Evolutionary conservation across 306 rosid species (phyloP).

Genomic region (Styphnolobium japonicum): DNA sequence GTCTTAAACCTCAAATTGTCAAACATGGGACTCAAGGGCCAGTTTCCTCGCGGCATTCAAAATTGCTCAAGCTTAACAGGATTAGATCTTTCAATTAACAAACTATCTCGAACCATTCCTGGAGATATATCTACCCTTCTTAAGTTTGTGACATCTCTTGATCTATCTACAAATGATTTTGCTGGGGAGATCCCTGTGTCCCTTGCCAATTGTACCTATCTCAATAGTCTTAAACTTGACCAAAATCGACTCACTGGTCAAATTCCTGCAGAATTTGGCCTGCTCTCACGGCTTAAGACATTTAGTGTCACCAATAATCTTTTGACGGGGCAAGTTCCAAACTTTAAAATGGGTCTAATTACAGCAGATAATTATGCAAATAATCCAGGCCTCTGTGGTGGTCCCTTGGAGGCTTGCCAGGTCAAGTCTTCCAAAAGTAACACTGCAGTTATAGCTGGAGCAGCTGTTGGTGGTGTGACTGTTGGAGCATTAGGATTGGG

Average conservation of each 20-base stretch:
- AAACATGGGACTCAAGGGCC: slow-evolving; percentile 80
- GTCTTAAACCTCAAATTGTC: slow-evolving; percentile 67
- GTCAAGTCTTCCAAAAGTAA: slow-evolving; percentile 30
- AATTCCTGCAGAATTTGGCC: slow-evolving; percentile 53
- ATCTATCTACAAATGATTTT: slow-evolving; percentile 69
- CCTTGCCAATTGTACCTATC: slow-evolving; percentile 49
- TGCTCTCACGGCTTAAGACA: slow-evolving; percentile 46
- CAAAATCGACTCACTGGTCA: slow-evolving; percentile 62
- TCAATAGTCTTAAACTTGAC: slow-evolving; percentile 73
- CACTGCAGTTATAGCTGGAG: slow-evolving; percentile 67
- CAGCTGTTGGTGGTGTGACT: slow-evolving; percentile 74
- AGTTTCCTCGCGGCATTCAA: slow-evolving; percentile 54
- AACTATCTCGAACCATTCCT: slow-evolving; percentile 57
- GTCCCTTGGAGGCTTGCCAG: slow-evolving; percentile 28
- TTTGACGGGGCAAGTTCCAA: slow-evolving; percentile 66
- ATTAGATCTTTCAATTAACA: slow-evolving; percentile 72
- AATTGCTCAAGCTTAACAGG: slow-evolving; percentile 80
- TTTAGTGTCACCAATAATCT: slow-evolving; percentile 60
- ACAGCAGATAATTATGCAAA: slow-evolving; percentile 38
- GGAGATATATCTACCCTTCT: slow-evolving; percentile 33
- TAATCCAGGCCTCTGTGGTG: slow-evolving; percentile 70
- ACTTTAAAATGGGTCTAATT: not conserved
- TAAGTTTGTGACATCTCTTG: slow-evolving; percentile 30
- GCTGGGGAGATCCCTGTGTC: slow-evolving; percentile 55
- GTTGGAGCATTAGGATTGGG: slow-evolving; percentile 55